Conservation (phyloP, 306 rosid genomes). For the Trifolium repens region DNA sequence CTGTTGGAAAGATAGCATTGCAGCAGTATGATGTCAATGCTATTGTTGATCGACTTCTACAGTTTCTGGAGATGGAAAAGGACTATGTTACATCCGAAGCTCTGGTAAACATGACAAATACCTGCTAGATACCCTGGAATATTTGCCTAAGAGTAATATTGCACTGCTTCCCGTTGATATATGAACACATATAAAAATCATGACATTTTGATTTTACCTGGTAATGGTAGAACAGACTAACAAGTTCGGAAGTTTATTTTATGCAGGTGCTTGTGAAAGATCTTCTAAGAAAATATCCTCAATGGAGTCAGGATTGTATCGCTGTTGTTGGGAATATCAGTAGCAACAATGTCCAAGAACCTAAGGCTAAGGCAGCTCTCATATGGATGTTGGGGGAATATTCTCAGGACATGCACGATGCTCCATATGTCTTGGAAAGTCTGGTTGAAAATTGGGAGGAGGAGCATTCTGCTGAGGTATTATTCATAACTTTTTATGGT, state of each 20-base stretch:
- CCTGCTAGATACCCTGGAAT: constrained; percentile 32
- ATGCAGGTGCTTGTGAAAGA: constrained; percentile 96
- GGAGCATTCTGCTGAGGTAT: constrained; percentile 92
- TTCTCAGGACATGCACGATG: constrained; percentile 96
- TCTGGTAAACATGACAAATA: constrained; percentile 68
- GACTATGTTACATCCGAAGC: constrained; percentile 99
- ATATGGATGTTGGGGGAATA: constrained; percentile 99
- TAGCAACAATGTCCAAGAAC: constrained; percentile 96
- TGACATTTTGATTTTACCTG: constrained; percentile 19
- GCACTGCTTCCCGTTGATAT: constrained; percentile 30
- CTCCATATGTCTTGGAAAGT: constrained; percentile 89
- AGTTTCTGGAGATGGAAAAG: constrained; percentile 99
- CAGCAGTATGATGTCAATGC: constrained; percentile 99
- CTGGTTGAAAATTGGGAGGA: constrained; percentile 95
- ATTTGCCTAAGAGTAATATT: constrained; percentile 23
- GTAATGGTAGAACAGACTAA: constrained; percentile 33
- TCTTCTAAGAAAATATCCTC: constrained; percentile 95
- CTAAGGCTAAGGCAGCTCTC: constrained; percentile 98
- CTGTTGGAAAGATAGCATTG: constrained; percentile 98
- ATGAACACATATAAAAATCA: constrained; percentile 21
- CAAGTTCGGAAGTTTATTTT: constrained; percentile 44
- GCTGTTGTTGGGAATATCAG: constrained; percentile 99
- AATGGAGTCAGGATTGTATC: constrained; percentile 99
- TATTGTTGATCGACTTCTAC: constrained; percentile 96
- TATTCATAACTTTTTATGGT: constrained; percentile 24